Percentiles rank a stretch among this genome's conserved stretches.
These are phyloP conservation scores for Pythium folliculosum DNA, from an alignment of 352 stramenopile genomes.

Conservation along the genomic window DNA sequence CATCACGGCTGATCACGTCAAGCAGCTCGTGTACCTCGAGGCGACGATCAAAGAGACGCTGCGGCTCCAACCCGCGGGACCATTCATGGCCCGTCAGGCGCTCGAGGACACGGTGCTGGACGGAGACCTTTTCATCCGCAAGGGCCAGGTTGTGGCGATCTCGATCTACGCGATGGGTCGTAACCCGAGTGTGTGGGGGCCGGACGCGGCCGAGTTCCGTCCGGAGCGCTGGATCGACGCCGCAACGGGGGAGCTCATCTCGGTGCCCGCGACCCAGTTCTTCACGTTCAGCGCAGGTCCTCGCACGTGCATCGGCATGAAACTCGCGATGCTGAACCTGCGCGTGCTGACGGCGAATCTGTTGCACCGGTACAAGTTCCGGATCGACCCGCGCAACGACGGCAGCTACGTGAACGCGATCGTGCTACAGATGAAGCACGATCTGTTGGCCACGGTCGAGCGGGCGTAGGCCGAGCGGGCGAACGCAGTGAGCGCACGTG, in stretches of 20 bases:
- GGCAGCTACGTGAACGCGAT: conserved; percentile 13
- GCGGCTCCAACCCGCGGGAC: conserved; percentile 58
- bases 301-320: conserved; percentile 54
- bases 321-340: conserved; percentile 34
- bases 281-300: conserved; percentile 43
- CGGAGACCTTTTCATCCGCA: conserved; percentile 28
- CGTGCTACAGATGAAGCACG: conserved; percentile 22
- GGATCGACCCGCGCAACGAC: conserved; percentile 12
- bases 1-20: conserved; percentile 13
- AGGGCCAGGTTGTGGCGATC: conserved; percentile 30
- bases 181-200: conserved; percentile 19
- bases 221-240: conserved; percentile 50
- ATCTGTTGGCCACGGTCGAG: conserved; percentile 6
- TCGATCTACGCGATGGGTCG: conserved; percentile 39
- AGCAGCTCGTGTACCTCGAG: conserved; percentile 52
- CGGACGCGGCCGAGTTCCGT: conserved; percentile 9
- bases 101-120: conserved; percentile 53
- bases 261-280: conserved; percentile 30
- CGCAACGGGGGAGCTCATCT: conserved; percentile 11
- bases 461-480: neutral
- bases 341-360: conserved; percentile 20
- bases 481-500: too few relatives aligned
- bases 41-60: conserved; percentile 66
- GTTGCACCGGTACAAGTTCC: conserved; percentile 15
- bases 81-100: conserved; percentile 58